A percentile compares a stretch with the other conserved stretches of the same genome.
Conservation (phyloP, 2,329 filamentous ascomycete genomes). For the Exophiala oligosperma region DNA sequence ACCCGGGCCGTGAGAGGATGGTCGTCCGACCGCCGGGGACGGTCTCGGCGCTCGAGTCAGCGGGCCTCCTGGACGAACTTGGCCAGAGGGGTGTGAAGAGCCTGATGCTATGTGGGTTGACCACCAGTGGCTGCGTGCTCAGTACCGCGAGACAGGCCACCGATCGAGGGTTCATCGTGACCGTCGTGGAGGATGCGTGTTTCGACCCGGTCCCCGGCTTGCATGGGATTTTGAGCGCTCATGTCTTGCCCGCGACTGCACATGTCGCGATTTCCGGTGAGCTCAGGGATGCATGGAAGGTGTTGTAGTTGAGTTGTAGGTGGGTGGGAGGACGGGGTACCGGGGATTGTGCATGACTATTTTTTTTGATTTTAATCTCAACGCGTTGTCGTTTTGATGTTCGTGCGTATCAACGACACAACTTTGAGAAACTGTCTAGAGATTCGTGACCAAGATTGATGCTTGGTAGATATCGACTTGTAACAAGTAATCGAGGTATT, state of each 20-base stretch:
- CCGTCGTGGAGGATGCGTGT: conserved; percentile 33
- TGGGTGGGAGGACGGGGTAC: too few relatives aligned
- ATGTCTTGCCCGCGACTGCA: conserved; percentile 13
- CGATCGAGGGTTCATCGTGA: conserved; percentile 32
- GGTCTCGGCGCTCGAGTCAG: conserved; percentile 33
- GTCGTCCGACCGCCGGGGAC: conserved; percentile 28
- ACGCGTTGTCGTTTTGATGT: too few relatives aligned
- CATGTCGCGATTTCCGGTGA: conserved; percentile 15
- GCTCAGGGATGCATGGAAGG: conserved; percentile 12
- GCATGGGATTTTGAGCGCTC: conserved; percentile 20
- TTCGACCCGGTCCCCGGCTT: conserved; percentile 27
- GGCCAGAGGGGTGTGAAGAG: conserved; percentile 20
- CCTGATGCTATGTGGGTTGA: conserved; percentile 21
- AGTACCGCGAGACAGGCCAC: conserved; percentile 29
- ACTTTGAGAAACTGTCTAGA: too few relatives aligned
- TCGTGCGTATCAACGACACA: too few relatives aligned
- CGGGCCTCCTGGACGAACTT: conserved; percentile 29
- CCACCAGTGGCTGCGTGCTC: conserved; percentile 31
- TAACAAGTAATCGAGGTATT: too few relatives aligned
- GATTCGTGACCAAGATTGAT: too few relatives aligned
- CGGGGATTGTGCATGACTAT: too few relatives aligned
- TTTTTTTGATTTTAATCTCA: too few relatives aligned
- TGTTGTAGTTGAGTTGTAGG: background rate
- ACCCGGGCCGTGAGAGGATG: conserved; percentile 22
- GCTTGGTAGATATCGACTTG: too few relatives aligned